phyloP scores from a whole-genome alignment of 805 yeast species.

The Yarrowia osloensis region DNA sequence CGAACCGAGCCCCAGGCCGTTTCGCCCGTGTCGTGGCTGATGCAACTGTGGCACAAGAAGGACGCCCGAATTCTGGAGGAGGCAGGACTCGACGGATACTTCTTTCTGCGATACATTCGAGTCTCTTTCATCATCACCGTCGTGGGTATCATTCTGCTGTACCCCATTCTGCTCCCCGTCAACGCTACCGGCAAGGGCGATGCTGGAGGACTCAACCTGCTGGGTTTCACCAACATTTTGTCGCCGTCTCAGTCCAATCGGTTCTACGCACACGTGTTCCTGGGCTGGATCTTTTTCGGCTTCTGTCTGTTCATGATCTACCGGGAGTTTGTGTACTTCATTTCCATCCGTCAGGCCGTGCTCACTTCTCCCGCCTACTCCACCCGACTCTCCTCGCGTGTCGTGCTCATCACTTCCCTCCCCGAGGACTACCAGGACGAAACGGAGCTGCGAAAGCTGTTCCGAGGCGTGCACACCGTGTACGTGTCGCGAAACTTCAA shows the following conservation, averaged over 20 bases:
- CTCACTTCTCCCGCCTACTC: conserved; percentile 82
- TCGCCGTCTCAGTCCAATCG: conserved; percentile 49
- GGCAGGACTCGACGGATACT: conserved; percentile 92
- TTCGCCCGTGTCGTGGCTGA: conserved; percentile 72
- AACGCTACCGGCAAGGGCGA: conserved; percentile 72
- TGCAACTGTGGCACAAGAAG: conserved; percentile 61
- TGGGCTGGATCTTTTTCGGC: conserved; percentile 80
- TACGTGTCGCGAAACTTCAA: conserved; percentile 72
- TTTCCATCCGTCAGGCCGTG: conserved; percentile 73
- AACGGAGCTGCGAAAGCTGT: conserved; percentile 68
- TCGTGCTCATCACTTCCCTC: conserved; percentile 80
- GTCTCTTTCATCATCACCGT: conserved; percentile 56
- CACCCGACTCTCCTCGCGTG: conserved; percentile 69
- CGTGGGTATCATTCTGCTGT: conserved; percentile 55
- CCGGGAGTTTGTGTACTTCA: conserved; percentile 78
- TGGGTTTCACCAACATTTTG: conserved; percentile 75
- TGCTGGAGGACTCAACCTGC: conserved; percentile 67
- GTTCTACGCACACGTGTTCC: conserved; percentile 82
- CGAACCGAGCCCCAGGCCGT: conserved; percentile 71
- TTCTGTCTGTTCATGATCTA: conserved; percentile 69
- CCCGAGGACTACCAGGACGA: conserved; percentile 75
- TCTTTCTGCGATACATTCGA: conserved; percentile 76
- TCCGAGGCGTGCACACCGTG: conserved; percentile 78
- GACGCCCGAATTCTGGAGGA: conserved; percentile 78
- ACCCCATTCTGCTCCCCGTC: conserved; percentile 77